A percentile compares a stretch with the other conserved stretches of the same genome.
These are phyloP conservation scores for Globisporangium recalcitrans DNA, from an alignment of 352 stramenopile genomes.

Conservation along the genomic window DNA sequence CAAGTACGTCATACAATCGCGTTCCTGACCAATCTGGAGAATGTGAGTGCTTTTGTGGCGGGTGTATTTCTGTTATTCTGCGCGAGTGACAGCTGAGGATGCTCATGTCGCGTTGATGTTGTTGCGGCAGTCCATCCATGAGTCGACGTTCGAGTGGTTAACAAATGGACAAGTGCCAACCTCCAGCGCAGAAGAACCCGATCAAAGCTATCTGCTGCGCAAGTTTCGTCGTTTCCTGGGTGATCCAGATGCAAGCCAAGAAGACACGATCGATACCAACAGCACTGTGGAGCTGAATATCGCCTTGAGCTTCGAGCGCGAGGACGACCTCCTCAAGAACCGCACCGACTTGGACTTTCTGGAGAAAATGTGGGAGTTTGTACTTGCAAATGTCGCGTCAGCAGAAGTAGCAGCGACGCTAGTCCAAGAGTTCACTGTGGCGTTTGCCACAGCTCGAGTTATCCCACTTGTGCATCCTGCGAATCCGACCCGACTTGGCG, in stretches of 20 bases:
- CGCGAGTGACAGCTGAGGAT: background rate
- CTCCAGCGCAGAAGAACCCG: background rate
- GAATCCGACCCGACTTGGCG: constrained; percentile 13
- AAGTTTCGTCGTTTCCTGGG: constrained; percentile 11
- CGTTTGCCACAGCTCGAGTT: constrained; percentile 3
- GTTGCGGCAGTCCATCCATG: background rate
- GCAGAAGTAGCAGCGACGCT: constrained; percentile 4
- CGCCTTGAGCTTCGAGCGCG: constrained; percentile 8
- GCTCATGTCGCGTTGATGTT: background rate
- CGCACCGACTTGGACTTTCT: constrained; percentile 16
- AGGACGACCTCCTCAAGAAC: background rate
- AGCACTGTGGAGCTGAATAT: constrained; percentile 18
- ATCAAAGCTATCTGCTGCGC: background rate
- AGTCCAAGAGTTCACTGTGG: constrained; percentile 11
- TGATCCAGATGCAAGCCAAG: background rate
- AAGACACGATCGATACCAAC: constrained; percentile 10
- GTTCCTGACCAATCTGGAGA: constrained; percentile 12
- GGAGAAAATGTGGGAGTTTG: constrained; percentile 21
- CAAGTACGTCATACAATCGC: constrained; percentile 5
- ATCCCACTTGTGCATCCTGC: constrained; percentile 15
- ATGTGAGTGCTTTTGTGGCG: constrained; percentile 3
- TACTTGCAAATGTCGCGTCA: background rate
- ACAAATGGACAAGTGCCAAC: background rate
- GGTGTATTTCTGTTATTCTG: background rate
- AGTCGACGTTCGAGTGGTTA: constrained; percentile 1